Conservation (phyloP, 169 alveolate genomes). For the Plasmodium gaboni region DNA sequence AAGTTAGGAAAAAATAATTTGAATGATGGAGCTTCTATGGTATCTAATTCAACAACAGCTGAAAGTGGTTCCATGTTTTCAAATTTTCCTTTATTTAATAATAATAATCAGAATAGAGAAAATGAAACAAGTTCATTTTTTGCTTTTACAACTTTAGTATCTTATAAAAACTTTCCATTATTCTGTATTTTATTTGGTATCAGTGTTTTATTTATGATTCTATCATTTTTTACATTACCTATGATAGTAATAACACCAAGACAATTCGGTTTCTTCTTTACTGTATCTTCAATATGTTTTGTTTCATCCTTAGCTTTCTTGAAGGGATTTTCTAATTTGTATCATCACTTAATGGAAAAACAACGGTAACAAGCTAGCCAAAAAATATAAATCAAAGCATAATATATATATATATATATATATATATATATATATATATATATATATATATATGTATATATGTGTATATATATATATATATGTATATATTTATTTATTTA, state of each 20-base stretch:
- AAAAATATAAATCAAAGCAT: neutral
- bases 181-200: constrained; percentile 68
- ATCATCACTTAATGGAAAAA: constrained; percentile 38
- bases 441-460: too few species aligned
- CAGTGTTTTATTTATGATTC: constrained; percentile 35
- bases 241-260: constrained; percentile 71
- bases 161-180: constrained; percentile 62
- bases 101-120: constrained; percentile 38
- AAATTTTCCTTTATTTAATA: constrained; percentile 59
- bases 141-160: constrained; percentile 41
- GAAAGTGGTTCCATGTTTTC: constrained; percentile 70
- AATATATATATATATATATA: neutral
- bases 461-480: neutral
- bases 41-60: constrained; percentile 56
- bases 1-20: constrained; percentile 58
- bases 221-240: constrained; percentile 66
- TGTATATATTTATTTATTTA: neutral
- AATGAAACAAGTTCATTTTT: constrained; percentile 28
- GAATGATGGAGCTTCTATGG: constrained; percentile 36
- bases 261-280: constrained; percentile 68
- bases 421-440: neutral
- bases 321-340: constrained; percentile 50
- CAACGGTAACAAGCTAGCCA: constrained; percentile 20
- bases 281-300: constrained; percentile 55
- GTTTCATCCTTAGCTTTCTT: constrained; percentile 52